phyloP scores from a whole-genome alignment of 2,329 filamentous ascomycete genomes.

The Verticillium tricorpus region DNA sequence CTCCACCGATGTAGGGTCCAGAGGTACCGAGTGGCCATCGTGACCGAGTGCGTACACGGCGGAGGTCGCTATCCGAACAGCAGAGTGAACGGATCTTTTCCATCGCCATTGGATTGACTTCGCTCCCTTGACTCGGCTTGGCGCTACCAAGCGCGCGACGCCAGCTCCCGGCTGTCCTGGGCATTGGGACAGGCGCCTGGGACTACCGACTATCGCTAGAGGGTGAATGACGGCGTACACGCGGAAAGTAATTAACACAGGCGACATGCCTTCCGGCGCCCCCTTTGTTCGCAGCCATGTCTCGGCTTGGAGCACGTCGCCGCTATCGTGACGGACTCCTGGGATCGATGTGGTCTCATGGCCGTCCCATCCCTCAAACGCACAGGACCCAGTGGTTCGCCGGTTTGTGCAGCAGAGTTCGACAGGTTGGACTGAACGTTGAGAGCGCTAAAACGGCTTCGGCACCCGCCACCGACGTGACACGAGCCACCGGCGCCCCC shows the following conservation, averaged over 20 bases:
- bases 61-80: no score
- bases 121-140: background rate
- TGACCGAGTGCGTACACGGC: no score
- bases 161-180: background rate
- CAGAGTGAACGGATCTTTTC: background rate
- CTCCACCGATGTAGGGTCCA: background rate
- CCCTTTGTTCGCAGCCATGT: background rate
- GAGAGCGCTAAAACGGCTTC: slow-evolving; percentile 10
- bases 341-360: background rate
- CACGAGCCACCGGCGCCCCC: background rate
- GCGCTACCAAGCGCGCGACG: background rate
- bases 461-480: slow-evolving; percentile 10
- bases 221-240: background rate
- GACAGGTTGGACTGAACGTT: background rate
- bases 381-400: background rate
- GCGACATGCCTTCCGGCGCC: background rate
- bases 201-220: background rate
- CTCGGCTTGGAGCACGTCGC: background rate
- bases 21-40: background rate
- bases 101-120: background rate
- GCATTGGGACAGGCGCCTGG: background rate
- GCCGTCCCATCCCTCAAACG: background rate
- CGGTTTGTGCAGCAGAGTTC: slow-evolving; percentile 2
- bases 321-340: background rate
- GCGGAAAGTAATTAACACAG: background rate